Conservation (phyloP, 2,329 filamentous ascomycete genomes). For the Stagonosporopsis cucurbitacearum region DNA sequence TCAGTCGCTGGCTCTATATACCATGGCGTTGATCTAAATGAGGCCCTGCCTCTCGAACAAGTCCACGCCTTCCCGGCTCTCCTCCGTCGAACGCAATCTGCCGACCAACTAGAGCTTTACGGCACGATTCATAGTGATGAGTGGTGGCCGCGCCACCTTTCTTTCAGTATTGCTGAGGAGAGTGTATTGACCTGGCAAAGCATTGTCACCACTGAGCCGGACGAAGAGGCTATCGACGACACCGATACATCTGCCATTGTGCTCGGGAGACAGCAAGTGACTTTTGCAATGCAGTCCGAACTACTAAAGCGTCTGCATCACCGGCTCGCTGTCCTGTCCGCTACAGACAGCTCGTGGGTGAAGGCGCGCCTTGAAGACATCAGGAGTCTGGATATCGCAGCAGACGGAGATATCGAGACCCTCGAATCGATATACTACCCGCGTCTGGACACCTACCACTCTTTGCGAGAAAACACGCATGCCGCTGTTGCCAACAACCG, state of each 20-base stretch:
- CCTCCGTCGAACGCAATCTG: constrained; percentile 69
- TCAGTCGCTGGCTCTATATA: constrained; percentile 66
- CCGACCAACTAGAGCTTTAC: constrained; percentile 45
- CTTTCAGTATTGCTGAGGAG: constrained; percentile 77
- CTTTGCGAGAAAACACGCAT: constrained; percentile 69
- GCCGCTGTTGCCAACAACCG: constrained; percentile 75
- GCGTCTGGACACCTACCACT: constrained; percentile 72
- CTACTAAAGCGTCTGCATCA: constrained; percentile 69
- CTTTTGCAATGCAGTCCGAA: constrained; percentile 54
- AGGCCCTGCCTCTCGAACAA: constrained; percentile 51
- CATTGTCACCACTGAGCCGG: constrained; percentile 27
- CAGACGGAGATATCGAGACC: constrained; percentile 62
- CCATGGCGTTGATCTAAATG: constrained; percentile 63
- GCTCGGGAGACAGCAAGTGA: constrained; percentile 42
- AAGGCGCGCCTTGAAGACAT: constrained; percentile 63
- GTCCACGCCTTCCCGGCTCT: constrained; percentile 57
- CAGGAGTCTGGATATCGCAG: constrained; percentile 65
- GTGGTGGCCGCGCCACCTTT: constrained; percentile 74
- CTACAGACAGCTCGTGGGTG: constrained; percentile 67
- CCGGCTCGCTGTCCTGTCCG: constrained; percentile 63
- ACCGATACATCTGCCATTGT: constrained; percentile 45
- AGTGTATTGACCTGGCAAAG: constrained; percentile 69
- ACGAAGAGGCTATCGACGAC: constrained; percentile 30
- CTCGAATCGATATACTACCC: constrained; percentile 76
- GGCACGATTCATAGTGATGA: constrained; percentile 59